A percentile compares a stretch with the other conserved stretches of the same genome.
Evolutionary conservation across 2,329 filamentous ascomycete genomes (phyloP).

Genomic region (Xylariaceae sp.): DNA sequence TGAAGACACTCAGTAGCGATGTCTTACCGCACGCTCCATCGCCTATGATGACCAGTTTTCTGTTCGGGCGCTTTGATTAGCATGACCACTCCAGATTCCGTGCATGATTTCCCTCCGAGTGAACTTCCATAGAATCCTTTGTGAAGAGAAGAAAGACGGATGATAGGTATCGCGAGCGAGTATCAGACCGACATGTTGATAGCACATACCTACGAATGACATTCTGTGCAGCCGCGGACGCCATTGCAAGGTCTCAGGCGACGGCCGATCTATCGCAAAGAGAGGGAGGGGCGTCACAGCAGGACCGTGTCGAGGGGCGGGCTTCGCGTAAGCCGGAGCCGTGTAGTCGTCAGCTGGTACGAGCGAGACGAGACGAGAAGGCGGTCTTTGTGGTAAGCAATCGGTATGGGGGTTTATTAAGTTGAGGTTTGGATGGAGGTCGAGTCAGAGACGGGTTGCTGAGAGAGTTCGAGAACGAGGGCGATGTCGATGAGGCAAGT

Average conservation of each 20-base stretch:
- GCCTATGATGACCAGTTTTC: slow-evolving; percentile 35
- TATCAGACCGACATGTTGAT: background rate
- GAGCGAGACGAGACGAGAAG: background rate
- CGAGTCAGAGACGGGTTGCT: background rate
- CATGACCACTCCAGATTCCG: background rate
- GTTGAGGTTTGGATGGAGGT: background rate
- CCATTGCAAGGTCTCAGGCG: slow-evolving; percentile 27
- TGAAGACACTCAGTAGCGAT: slow-evolving; percentile 94
- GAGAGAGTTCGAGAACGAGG: background rate
- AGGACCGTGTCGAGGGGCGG: slow-evolving; percentile 10
- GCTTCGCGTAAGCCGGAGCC: slow-evolving; percentile 7
- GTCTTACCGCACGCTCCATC: slow-evolving; percentile 94
- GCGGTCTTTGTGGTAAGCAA: background rate
- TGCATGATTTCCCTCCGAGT: background rate
- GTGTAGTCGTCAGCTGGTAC: slow-evolving; percentile 3
- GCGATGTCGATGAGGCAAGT: background rate
- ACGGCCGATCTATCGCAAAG: slow-evolving; percentile 12
- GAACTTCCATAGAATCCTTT: background rate
- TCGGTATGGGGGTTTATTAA: slow-evolving; percentile 5
- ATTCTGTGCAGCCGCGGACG: slow-evolving; percentile 35
- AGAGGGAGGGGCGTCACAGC: slow-evolving; percentile 14
- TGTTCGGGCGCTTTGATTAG: slow-evolving; percentile 21
- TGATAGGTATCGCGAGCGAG: background rate
- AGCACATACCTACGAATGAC: slow-evolving; percentile 40
- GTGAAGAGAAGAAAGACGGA: background rate